Evolutionary conservation across 139 green algal genomes (phyloP).

Genomic region (Yamagishiella unicocca): DNA sequence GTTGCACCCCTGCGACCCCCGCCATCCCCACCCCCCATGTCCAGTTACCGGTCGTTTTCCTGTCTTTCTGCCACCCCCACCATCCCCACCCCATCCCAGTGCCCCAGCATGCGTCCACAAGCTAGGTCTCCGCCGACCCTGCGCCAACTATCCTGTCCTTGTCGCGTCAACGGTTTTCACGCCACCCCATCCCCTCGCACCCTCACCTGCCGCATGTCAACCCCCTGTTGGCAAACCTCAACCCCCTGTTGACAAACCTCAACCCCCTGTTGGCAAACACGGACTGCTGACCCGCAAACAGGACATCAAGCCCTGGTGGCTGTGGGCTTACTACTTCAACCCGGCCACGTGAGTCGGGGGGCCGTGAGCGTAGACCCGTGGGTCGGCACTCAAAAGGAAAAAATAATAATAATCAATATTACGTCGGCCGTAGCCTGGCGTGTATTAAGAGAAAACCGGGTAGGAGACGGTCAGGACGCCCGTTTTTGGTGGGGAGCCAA

Average conservation of each 20-base stretch:
- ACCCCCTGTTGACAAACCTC: neutral
- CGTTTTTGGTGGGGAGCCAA: too few species aligned
- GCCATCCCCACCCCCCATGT: neutral
- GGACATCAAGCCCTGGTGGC: conserved; percentile 40
- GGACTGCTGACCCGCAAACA: neutral
- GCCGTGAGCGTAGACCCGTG: too few species aligned
- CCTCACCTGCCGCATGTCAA: neutral
- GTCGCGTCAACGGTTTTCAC: too few species aligned
- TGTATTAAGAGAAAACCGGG: too few species aligned
- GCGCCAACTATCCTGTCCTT: too few species aligned
- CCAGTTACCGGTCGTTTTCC: too few species aligned
- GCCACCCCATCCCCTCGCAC: neutral
- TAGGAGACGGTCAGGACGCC: too few species aligned
- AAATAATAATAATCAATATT: too few species aligned
- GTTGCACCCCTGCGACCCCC: neutral
- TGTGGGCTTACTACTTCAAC: conserved; percentile 49
- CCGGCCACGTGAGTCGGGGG: conserved; percentile 19
- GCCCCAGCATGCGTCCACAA: too few species aligned
- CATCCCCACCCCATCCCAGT: neutral
- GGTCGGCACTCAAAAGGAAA: too few species aligned
- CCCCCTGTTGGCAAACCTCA: neutral
- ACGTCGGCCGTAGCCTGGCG: too few species aligned
- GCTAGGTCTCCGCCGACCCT: too few species aligned
- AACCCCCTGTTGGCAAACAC: neutral
- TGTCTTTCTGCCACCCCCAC: neutral